phyloP scores from a whole-genome alignment of 257 asterid species.

The Jasminum sambac region DNA sequence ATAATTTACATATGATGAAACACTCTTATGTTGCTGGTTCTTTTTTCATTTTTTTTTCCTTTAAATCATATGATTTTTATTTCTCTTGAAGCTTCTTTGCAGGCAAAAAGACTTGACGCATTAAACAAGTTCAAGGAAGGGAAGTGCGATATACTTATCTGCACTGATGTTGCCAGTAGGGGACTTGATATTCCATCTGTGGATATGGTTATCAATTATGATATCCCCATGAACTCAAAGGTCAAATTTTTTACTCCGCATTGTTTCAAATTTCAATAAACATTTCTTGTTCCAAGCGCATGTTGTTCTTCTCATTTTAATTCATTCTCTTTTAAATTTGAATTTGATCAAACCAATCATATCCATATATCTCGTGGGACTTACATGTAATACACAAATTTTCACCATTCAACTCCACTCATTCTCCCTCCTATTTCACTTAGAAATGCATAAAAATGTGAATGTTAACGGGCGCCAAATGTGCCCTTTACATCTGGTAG shows the following conservation, averaged over 20 bases:
- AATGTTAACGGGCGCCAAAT: no score
- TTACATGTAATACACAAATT: no score
- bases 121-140: slow-evolving; percentile 79
- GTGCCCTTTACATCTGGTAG: no score
- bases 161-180: slow-evolving; percentile 96
- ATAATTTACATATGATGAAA: slow-evolving; percentile 5
- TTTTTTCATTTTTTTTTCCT: no score
- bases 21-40: neutral
- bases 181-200: slow-evolving; percentile 95
- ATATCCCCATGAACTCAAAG: slow-evolving; percentile 88
- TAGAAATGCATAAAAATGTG: no score
- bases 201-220: slow-evolving; percentile 90
- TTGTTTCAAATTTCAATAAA: neutral
- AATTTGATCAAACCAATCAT: no score
- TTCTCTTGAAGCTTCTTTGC: slow-evolving; percentile 21
- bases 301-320: no score
- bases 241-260: slow-evolving; percentile 29
- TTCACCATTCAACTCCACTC: no score
- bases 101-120: slow-evolving; percentile 88
- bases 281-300: no score
- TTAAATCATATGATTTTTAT: neutral
- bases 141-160: slow-evolving; percentile 75
- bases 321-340: no score
- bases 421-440: no score
- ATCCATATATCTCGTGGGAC: no score